These are phyloP conservation scores for Pleurotus eryngii DNA, from an alignment of 768 basidiomycete genomes.

Conservation along the genomic window DNA sequence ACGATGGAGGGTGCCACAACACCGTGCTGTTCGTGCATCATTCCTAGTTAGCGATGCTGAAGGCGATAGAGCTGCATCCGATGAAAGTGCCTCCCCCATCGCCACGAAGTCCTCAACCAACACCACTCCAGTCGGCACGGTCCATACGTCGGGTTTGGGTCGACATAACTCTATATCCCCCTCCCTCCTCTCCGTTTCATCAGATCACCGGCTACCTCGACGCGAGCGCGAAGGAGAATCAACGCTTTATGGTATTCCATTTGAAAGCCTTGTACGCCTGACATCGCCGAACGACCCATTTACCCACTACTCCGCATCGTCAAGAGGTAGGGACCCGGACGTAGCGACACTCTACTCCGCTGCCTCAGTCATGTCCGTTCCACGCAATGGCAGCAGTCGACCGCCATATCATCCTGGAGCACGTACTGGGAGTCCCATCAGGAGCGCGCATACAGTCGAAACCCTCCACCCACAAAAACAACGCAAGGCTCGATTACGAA, in stretches of 20 bases:
- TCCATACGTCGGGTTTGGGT: constrained; percentile 10
- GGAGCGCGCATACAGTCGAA: constrained; percentile 34
- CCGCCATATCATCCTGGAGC: constrained; percentile 33
- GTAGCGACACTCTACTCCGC: constrained; percentile 87
- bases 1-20: constrained; percentile 73
- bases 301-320: constrained; percentile 32
- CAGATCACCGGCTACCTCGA: constrained; percentile 24
- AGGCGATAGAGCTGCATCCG: constrained; percentile 14
- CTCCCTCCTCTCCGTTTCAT: constrained; percentile 31
- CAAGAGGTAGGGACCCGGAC: constrained; percentile 62
- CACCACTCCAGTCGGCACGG: constrained; percentile 4
- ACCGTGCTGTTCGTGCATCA: constrained; percentile 34
- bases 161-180: constrained; percentile 26
- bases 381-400: constrained; percentile 30
- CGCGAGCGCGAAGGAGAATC: constrained; percentile 28
- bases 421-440: constrained; percentile 26
- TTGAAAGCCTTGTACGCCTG: constrained; percentile 65
- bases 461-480: constrained; percentile 31
- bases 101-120: background rate
- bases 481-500: constrained; percentile 53
- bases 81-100: constrained; percentile 1
- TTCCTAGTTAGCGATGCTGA: constrained; percentile 21
- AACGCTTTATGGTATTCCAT: constrained; percentile 61
- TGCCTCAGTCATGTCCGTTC: constrained; percentile 72
- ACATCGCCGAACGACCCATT: constrained; percentile 66